Evolutionary conservation across 192 early-diverging fungal genomes (phyloP).

Genomic region (Backusella australiensis): DNA sequence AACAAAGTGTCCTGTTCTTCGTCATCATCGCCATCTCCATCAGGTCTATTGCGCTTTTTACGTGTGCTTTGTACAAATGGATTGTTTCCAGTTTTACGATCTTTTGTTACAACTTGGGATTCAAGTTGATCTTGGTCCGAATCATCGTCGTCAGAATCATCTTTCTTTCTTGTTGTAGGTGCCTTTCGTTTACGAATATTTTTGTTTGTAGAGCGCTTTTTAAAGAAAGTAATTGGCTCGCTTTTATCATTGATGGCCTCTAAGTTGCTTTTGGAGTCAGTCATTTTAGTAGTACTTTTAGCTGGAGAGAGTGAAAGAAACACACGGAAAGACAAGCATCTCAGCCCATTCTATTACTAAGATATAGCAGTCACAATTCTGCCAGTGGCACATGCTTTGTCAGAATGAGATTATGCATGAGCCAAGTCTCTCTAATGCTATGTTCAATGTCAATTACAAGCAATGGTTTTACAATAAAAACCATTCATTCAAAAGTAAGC

Average conservation of each 20-base stretch:
- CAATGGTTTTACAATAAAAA: no score
- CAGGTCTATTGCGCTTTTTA: conserved; percentile 37
- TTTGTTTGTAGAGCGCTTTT: conserved; percentile 50
- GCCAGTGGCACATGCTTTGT: no score
- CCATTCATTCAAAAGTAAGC: no score
- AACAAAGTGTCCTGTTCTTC: conserved; percentile 17
- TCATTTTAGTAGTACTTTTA: neutral
- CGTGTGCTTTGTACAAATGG: conserved; percentile 47
- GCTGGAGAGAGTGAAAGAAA: neutral
- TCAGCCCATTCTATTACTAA: neutral
- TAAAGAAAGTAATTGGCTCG: conserved; percentile 53
- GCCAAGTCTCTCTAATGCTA: neutral
- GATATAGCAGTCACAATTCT: neutral
- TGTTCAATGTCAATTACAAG: no score
- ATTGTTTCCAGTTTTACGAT: conserved; percentile 30
- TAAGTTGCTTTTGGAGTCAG: neutral
- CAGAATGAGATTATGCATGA: neutral
- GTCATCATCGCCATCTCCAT: conserved; percentile 22
- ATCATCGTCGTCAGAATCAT: conserved; percentile 29
- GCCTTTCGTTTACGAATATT: conserved; percentile 54
- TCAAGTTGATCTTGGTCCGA: conserved; percentile 33
- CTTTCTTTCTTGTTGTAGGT: conserved; percentile 15
- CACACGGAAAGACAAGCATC: neutral
- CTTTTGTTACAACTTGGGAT: conserved; percentile 36
- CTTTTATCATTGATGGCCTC: neutral